A percentile compares a stretch with the other conserved stretches of the same genome.
These are phyloP conservation scores for Gossypium laxum DNA, from an alignment of 441 rosid species.

Conservation along the genomic window DNA sequence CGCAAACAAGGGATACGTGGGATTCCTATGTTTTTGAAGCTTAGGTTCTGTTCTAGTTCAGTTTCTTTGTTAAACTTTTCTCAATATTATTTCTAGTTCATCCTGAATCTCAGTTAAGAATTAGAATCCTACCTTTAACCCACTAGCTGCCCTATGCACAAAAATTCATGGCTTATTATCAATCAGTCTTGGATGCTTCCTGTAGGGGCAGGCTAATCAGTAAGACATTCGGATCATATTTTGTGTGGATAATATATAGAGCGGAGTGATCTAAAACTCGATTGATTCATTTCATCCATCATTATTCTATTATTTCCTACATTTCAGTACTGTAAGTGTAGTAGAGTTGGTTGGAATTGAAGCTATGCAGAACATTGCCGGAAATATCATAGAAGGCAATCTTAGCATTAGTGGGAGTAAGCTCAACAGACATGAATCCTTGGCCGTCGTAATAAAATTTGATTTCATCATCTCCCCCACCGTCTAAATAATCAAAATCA, in stretches of 20 bases:
- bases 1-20: too few species aligned
- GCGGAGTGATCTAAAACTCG: neutral
- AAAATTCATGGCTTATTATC: too few species aligned
- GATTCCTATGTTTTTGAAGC: too few species aligned
- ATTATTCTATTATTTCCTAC: neutral
- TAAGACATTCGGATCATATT: too few species aligned
- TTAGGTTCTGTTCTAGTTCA: neutral
- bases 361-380: constrained; percentile 17
- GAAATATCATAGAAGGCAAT: constrained; percentile 23
- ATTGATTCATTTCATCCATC: neutral
- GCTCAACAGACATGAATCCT: constrained; percentile 35
- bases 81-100: neutral
- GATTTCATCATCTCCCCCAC: constrained; percentile 13
- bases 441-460: constrained; percentile 32
- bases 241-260: too few species aligned
- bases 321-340: neutral
- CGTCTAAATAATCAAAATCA: constrained; percentile 20
- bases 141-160: too few species aligned
- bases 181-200: too few species aligned
- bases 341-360: constrained; percentile 20
- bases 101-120: neutral
- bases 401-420: constrained; percentile 22
- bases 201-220: too few species aligned
- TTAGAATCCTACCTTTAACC: too few species aligned
- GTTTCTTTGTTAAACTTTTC: neutral